phyloP scores from a whole-genome alignment of 768 basidiomycete genomes.

The Rhizopogon roseolus region DNA sequence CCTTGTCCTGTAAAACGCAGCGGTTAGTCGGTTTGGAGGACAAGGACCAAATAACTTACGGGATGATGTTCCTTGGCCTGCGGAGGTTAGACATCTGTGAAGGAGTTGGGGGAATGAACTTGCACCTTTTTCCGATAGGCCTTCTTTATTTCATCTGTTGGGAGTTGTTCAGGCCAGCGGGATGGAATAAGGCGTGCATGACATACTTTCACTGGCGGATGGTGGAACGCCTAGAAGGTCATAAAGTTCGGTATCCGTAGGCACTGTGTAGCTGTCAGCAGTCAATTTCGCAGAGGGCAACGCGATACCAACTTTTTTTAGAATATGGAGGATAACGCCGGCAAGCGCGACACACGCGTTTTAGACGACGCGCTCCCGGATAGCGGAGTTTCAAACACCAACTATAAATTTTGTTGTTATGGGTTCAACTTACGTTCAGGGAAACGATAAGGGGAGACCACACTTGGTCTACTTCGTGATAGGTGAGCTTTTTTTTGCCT shows the following conservation, averaged over 20 bases:
- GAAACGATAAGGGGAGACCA: not conserved
- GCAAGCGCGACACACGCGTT: constrained; percentile 15
- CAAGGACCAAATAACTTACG: constrained; percentile 35
- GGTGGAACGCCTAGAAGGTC: constrained; percentile 75
- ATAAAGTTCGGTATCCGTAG: constrained; percentile 77
- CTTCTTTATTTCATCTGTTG: constrained; percentile 81
- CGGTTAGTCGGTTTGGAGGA: constrained; percentile 1
- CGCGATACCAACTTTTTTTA: constrained; percentile 14
- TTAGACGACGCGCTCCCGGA: constrained; percentile 24
- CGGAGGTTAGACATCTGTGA: constrained; percentile 13
- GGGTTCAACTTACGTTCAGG: not conserved
- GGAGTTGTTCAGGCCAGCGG: constrained; percentile 7
- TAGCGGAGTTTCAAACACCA: constrained; percentile 28
- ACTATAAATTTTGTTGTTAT: not conserved
- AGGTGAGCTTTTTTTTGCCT: constrained; percentile 15
- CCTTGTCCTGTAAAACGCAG: constrained; percentile 56
- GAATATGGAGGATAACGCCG: constrained; percentile 4
- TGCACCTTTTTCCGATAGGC: constrained; percentile 89
- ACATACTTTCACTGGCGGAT: constrained; percentile 66
- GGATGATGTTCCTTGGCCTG: constrained; percentile 89
- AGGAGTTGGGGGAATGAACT: constrained; percentile 9
- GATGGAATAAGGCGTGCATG: not conserved
- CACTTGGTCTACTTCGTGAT: not conserved
- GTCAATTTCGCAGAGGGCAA: constrained; percentile 6
- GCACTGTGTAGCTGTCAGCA: constrained; percentile 40